A percentile compares a stretch with the other conserved stretches of the same genome.
Conservation (phyloP, 163 green algal genomes). For the Trebouxiophyceae sp. region DNA sequence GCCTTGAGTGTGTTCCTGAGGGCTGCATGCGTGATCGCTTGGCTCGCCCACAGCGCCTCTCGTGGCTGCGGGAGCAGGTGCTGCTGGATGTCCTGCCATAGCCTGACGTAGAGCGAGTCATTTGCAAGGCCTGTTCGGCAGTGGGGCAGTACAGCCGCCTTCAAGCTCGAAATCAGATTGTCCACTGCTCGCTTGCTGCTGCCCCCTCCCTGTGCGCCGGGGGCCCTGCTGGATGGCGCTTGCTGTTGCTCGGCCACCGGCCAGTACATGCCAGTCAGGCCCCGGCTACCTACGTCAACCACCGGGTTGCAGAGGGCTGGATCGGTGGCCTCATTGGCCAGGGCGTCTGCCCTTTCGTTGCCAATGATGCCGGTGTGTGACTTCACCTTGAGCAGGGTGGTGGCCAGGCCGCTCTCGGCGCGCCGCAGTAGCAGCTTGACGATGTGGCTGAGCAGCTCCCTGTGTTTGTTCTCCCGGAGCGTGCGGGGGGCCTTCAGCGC, state of each 20-base stretch:
- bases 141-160: not conserved
- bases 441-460: not conserved
- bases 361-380: not conserved
- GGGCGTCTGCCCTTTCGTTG: not conserved
- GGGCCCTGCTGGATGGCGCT: too few species aligned
- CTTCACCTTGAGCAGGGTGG: not conserved
- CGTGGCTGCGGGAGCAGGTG: not conserved
- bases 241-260: not conserved
- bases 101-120: not conserved
- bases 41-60: not conserved
- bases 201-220: not conserved
- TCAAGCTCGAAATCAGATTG: not conserved
- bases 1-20: conserved; percentile 1
- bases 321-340: not conserved
- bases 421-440: not conserved
- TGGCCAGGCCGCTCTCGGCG: not conserved
- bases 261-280: not conserved
- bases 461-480: not conserved
- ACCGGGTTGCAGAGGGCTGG: not conserved
- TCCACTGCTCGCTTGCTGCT: not conserved
- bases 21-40: not conserved
- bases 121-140: not conserved
- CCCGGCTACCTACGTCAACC: not conserved
- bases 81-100: not conserved
- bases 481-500: not conserved